Conservation (phyloP, 768 basidiomycete genomes). For the Auricularia auricula-judae region DNA sequence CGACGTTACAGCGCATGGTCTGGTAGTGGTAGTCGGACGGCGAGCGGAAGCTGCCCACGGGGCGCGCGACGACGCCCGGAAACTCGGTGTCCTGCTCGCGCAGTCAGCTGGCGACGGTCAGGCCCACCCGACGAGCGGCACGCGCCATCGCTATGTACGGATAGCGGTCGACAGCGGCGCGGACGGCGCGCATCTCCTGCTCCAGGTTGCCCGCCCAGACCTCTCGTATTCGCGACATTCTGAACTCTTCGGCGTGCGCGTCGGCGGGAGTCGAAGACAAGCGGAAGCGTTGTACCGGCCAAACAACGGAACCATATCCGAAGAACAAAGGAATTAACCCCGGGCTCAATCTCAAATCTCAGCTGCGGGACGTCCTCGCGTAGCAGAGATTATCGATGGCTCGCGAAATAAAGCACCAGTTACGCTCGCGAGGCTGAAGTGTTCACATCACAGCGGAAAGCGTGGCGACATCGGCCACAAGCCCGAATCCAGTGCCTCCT, state of each 20-base stretch:
- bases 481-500: no score
- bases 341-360: no score
- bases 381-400: no score
- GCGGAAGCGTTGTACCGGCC: no score
- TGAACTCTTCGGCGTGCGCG: not conserved
- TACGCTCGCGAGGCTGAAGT: no score
- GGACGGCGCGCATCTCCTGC: constrained; percentile 78
- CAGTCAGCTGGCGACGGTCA: constrained; percentile 6
- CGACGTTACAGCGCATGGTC: constrained; percentile 99
- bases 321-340: no score
- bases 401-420: no score
- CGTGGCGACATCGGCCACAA: no score
- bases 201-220: constrained; percentile 95
- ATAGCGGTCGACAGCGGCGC: constrained; percentile 80
- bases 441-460: no score
- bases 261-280: not conserved
- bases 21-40: constrained; percentile 99
- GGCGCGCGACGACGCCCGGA: constrained; percentile 94
- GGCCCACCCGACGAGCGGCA: constrained; percentile 11
- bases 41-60: constrained; percentile 92
- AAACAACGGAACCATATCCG: no score
- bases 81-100: constrained; percentile 86
- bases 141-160: constrained; percentile 89
- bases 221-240: constrained; percentile 51
- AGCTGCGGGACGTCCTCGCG: no score